phyloP scores from a whole-genome alignment of 805 yeast species.

The Cyberlindnera nakhonratchasimensis region DNA sequence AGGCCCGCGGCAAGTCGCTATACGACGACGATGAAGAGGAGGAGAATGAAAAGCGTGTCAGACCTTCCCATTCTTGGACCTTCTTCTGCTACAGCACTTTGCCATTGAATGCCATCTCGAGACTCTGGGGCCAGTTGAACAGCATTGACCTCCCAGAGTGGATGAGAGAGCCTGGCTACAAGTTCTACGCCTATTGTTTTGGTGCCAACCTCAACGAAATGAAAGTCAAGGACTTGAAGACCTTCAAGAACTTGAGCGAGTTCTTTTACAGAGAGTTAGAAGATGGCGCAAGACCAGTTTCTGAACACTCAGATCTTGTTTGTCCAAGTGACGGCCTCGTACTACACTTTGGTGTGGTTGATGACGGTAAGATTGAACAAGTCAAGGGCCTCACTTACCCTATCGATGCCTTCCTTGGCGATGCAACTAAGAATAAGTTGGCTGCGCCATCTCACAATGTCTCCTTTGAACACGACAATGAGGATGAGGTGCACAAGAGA shows the following conservation, averaged over 20 bases:
- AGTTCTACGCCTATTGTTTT: slow-evolving; percentile 71
- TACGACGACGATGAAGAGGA: slow-evolving; percentile 26
- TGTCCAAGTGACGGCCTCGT: slow-evolving; percentile 95
- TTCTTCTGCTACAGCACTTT: slow-evolving; percentile 84
- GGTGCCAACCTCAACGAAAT: slow-evolving; percentile 90
- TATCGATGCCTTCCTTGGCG: slow-evolving; percentile 82
- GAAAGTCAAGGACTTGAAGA: slow-evolving; percentile 71
- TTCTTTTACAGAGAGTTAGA: slow-evolving; percentile 82
- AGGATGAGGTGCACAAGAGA: slow-evolving; percentile 41
- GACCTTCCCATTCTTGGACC: slow-evolving; percentile 80
- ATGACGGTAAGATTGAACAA: slow-evolving; percentile 87
- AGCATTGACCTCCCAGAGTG: slow-evolving; percentile 80
- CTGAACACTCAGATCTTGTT: slow-evolving; percentile 58
- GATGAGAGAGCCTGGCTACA: slow-evolving; percentile 80
- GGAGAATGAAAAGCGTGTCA: slow-evolving; percentile 32
- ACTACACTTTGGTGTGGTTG: slow-evolving; percentile 75
- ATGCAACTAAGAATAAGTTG: slow-evolving; percentile 35
- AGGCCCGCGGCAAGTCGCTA: slow-evolving; percentile 21
- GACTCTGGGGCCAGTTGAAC: slow-evolving; percentile 94
- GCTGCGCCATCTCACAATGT: slow-evolving; percentile 56
- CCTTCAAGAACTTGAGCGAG: slow-evolving; percentile 80
- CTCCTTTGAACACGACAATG: slow-evolving; percentile 41
- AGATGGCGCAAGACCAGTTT: slow-evolving; percentile 78
- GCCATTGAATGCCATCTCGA: slow-evolving; percentile 85
- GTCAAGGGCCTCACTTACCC: slow-evolving; percentile 96